phyloP scores from a whole-genome alignment of 2,329 filamentous ascomycete species.

The Tolypocladium nubicola region DNA sequence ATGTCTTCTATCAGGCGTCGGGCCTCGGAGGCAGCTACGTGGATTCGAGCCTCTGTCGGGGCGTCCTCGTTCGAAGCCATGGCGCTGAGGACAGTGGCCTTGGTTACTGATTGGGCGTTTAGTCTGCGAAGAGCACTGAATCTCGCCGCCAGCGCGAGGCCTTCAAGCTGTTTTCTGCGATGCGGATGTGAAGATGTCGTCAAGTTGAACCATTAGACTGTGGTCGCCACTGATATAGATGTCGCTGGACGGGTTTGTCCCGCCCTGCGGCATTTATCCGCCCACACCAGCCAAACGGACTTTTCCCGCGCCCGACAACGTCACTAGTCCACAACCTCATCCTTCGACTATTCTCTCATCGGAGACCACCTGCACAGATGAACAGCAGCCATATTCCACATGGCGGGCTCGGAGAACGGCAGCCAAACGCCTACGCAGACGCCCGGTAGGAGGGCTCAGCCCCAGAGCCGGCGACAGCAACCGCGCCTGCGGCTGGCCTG shows the following conservation, averaged over 20 bases:
- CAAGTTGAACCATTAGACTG: background rate
- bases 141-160: no score
- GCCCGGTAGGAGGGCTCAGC: constrained; percentile 6
- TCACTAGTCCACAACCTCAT: background rate
- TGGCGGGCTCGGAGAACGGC: constrained; percentile 4
- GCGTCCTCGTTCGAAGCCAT: background rate
- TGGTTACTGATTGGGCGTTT: background rate
- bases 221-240: background rate
- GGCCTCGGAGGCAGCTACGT: constrained; percentile 29
- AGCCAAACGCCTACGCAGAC: constrained; percentile 2
- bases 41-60: constrained; percentile 7
- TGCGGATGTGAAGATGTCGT: background rate
- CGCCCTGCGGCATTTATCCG: background rate
- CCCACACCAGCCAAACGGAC: background rate
- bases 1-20: constrained; percentile 40
- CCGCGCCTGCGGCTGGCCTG: constrained; percentile 18
- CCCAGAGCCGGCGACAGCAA: constrained; percentile 10
- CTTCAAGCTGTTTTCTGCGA: no score
- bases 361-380: background rate
- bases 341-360: background rate
- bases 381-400: background rate
- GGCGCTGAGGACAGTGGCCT: no score
- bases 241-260: background rate
- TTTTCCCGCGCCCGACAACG: background rate
- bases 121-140: no score